Evolutionary conservation across 140 eudicot genomes (phyloP).

Genomic region (Stevia rebaudiana): DNA sequence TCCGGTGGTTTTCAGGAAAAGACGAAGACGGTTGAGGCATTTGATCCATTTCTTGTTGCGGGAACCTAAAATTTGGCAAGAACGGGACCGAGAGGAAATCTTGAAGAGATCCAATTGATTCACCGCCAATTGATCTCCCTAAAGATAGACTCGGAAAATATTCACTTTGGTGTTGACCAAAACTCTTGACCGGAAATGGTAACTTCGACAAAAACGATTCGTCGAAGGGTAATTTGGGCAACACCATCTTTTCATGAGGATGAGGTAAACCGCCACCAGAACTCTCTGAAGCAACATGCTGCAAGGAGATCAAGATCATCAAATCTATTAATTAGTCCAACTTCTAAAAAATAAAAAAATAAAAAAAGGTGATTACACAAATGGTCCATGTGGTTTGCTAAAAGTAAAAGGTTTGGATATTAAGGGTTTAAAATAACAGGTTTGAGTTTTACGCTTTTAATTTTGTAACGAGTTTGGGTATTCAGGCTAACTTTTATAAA

Average conservation of each 20-base stretch:
- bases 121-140: slow-evolving; percentile 50
- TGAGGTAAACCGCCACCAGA: slow-evolving; percentile 34
- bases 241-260: slow-evolving; percentile 43
- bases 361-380: too few species aligned
- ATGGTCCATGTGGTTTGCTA: too few species aligned
- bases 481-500: too few species aligned
- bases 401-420: too few species aligned
- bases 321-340: background rate
- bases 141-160: slow-evolving; percentile 51
- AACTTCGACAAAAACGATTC: slow-evolving; percentile 49
- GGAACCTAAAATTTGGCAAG: slow-evolving; percentile 57
- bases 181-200: slow-evolving; percentile 39
- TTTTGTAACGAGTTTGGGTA: too few species aligned
- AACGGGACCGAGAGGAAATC: slow-evolving; percentile 47
- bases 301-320: slow-evolving; percentile 30
- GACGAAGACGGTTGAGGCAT: slow-evolving; percentile 48
- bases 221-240: slow-evolving; percentile 68
- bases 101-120: slow-evolving; percentile 25
- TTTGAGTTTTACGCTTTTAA: too few species aligned
- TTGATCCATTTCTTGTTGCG: slow-evolving; percentile 51
- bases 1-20: slow-evolving; percentile 77
- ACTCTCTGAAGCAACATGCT: slow-evolving; percentile 45
- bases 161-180: slow-evolving; percentile 45
- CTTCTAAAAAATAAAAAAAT: background rate
- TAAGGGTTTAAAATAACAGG: too few species aligned